phyloP scores from a whole-genome alignment of 139 green algal genomes.

The Micromonas commoda region DNA sequence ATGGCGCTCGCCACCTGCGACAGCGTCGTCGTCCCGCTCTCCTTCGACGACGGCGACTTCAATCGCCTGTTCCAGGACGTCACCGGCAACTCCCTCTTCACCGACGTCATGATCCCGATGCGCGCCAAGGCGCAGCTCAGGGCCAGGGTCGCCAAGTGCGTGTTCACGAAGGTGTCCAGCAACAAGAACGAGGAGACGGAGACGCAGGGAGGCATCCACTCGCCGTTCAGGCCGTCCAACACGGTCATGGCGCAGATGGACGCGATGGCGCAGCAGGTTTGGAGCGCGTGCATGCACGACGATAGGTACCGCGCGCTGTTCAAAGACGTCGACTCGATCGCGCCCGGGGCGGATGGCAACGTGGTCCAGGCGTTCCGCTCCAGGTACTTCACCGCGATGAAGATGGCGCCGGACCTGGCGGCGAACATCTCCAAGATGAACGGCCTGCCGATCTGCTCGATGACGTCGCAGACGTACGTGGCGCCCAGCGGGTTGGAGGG shows the following conservation, averaged over 20 bases:
- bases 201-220: background rate
- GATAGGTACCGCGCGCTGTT: background rate
- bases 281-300: background rate
- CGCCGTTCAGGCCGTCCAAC: constrained; percentile 15
- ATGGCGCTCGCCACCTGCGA: constrained; percentile 5
- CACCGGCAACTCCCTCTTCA: constrained; percentile 4
- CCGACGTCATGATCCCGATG: constrained; percentile 12
- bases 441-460: constrained; percentile 7
- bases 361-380: background rate
- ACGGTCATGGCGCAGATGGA: constrained; percentile 17
- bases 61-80: constrained; percentile 20
- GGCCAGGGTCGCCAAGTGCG: background rate
- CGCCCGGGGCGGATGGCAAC: background rate
- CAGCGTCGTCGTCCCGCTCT: constrained; percentile 8
- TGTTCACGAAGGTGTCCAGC: background rate
- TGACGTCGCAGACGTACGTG: constrained; percentile 6
- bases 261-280: constrained; percentile 18
- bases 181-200: background rate
- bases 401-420: constrained; percentile 11
- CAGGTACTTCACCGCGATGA: constrained; percentile 12
- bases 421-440: constrained; percentile 14
- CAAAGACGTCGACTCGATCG: background rate
- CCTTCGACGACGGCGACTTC: constrained; percentile 19
- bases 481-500: constrained; percentile 7
- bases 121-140: background rate